These are phyloP conservation scores for Backusella circina DNA, from an alignment of 192 early-diverging fungal species.

Conservation along the genomic window DNA sequence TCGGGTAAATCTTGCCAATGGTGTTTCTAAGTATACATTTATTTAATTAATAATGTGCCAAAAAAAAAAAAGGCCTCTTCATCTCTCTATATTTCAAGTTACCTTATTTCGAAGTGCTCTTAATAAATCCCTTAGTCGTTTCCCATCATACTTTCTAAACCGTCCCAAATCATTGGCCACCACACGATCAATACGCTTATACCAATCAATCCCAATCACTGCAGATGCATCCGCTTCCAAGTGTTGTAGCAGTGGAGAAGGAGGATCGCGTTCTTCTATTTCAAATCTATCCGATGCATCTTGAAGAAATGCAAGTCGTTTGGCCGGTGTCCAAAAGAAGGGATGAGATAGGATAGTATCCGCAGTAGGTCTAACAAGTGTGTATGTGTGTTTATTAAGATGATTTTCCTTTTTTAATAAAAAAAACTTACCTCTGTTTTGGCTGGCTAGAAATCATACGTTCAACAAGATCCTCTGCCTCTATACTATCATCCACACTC, in stretches of 20 bases:
- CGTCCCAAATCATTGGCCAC: conserved; percentile 82
- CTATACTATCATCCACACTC: conserved; percentile 61
- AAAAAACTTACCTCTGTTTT: conserved; percentile 59
- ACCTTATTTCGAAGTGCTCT: conserved; percentile 86
- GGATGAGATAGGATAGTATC: conserved; percentile 82
- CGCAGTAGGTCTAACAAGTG: conserved; percentile 80
- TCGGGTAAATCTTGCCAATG: conserved; percentile 91
- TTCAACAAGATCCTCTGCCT: conserved; percentile 86
- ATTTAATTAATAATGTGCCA: background rate
- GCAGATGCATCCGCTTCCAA: conserved; percentile 60
- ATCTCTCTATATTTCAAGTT: background rate
- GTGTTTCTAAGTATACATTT: conserved; percentile 60
- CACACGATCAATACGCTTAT: conserved; percentile 61
- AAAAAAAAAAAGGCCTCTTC: too few relatives aligned
- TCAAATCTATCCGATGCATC: conserved; percentile 95
- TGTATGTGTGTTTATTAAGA: background rate
- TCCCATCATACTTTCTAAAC: conserved; percentile 89
- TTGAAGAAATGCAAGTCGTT: conserved; percentile 86
- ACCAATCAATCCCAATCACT: conserved; percentile 75
- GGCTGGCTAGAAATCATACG: conserved; percentile 83
- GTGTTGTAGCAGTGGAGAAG: conserved; percentile 58
- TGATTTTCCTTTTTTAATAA: too few relatives aligned
- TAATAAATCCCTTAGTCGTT: conserved; percentile 79
- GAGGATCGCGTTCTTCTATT: conserved; percentile 74
- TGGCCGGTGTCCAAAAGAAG: conserved; percentile 83